These are phyloP conservation scores for Saturnispora saitoi DNA, from an alignment of 805 yeast species.

Conservation along the genomic window DNA sequence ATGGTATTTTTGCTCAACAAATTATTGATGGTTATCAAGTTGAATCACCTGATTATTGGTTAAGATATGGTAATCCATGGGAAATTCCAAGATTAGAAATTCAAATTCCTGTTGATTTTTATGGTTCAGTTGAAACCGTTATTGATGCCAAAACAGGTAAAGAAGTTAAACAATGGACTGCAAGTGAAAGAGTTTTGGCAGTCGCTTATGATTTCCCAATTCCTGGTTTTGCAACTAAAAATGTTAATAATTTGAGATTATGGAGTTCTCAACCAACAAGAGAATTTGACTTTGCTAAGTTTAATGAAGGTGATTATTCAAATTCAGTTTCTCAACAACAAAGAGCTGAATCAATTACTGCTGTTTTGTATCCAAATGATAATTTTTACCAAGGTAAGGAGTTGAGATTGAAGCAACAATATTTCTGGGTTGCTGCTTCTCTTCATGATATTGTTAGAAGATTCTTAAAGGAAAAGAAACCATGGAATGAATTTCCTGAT, in stretches of 20 bases:
- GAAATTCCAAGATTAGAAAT: conserved; percentile 82
- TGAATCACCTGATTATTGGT: conserved; percentile 92
- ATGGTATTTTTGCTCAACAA: conserved; percentile 86
- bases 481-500: conserved; percentile 80
- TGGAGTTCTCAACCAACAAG: conserved; percentile 88
- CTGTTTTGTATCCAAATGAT: conserved; percentile 90
- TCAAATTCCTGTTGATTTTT: conserved; percentile 82
- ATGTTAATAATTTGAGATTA: conserved; percentile 80
- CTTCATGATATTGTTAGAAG: conserved; percentile 85
- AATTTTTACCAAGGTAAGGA: conserved; percentile 89
- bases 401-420: conserved; percentile 87
- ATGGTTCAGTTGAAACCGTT: conserved; percentile 64
- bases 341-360: conserved; percentile 84
- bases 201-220: conserved; percentile 87
- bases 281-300: conserved; percentile 85
- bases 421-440: conserved; percentile 95
- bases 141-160: conserved; percentile 46
- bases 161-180: conserved; percentile 63
- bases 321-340: conserved; percentile 80
- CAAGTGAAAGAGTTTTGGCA: conserved; percentile 85
- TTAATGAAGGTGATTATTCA: conserved; percentile 84
- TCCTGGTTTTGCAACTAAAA: conserved; percentile 78
- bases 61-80: conserved; percentile 86
- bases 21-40: conserved; percentile 90
- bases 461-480: conserved; percentile 65